Evolutionary conservation across 1,284 basidiomycete species (phyloP).

Genomic region (Melampsora larici-populina): DNA sequence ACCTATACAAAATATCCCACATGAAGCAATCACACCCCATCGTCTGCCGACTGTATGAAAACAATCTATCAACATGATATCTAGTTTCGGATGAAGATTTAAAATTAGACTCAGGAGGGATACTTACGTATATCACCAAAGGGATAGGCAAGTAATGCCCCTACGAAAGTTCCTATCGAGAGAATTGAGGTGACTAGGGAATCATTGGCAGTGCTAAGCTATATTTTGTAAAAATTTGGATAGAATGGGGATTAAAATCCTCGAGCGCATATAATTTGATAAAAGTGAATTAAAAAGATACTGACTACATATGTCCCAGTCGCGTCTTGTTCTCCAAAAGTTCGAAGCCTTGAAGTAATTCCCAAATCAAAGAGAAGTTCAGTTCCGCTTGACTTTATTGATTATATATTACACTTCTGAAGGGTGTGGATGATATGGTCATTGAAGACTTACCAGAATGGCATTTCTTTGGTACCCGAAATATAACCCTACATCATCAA

Average conservation of each 20-base stretch:
- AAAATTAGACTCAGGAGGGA: neutral
- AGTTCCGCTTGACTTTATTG: too few species aligned
- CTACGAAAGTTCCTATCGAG: slow-evolving; percentile 25
- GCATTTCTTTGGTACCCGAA: slow-evolving; percentile 41
- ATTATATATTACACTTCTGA: too few species aligned
- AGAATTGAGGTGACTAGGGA: slow-evolving; percentile 41
- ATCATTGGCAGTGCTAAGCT: slow-evolving; percentile 35
- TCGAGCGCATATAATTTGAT: too few species aligned
- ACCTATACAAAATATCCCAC: slow-evolving; percentile 30
- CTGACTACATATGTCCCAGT: slow-evolving; percentile 16
- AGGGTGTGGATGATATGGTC: too few species aligned
- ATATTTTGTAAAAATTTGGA: too few species aligned
- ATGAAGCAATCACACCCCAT: slow-evolving; percentile 40
- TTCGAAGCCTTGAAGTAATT: neutral
- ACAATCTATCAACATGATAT: too few species aligned
- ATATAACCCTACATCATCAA: slow-evolving; percentile 32
- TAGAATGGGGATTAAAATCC: neutral
- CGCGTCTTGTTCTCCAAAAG: slow-evolving; percentile 15
- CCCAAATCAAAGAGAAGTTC: too few species aligned
- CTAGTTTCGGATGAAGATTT: too few species aligned
- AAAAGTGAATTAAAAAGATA: too few species aligned
- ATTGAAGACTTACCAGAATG: slow-evolving; percentile 22
- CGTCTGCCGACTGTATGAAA: slow-evolving; percentile 18
- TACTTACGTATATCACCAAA: slow-evolving; percentile 38
- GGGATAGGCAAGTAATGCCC: slow-evolving; percentile 39